Conservation (phyloP, 2,329 filamentous ascomycete species). For the Parastagonospora nodorum region DNA sequence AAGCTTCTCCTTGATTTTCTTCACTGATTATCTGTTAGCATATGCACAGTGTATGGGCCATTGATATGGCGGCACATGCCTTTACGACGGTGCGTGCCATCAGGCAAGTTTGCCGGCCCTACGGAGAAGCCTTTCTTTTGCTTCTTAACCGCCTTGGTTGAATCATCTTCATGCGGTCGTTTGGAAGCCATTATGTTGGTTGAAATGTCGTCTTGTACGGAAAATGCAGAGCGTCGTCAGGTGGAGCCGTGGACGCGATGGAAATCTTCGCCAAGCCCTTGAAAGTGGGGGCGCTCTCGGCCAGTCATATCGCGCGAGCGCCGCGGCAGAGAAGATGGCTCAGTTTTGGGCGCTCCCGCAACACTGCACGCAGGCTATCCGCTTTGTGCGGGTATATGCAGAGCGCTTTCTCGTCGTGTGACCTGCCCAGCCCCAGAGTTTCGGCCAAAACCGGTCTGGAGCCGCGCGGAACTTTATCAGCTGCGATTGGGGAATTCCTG, state of each 20-base stretch:
- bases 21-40: conserved; percentile 57
- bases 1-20: conserved; percentile 86
- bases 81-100: conserved; percentile 86
- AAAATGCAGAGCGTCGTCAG: conserved; percentile 3
- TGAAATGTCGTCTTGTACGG: not conserved
- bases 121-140: conserved; percentile 77
- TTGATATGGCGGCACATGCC: conserved; percentile 46
- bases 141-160: conserved; percentile 49
- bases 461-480: conserved; percentile 30
- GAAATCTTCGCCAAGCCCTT: conserved; percentile 27
- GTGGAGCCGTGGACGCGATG: conserved; percentile 6
- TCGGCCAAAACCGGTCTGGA: conserved; percentile 20
- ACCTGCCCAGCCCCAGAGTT: conserved; percentile 21
- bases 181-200: conserved; percentile 61
- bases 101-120: conserved; percentile 87
- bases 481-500: conserved; percentile 29
- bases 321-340: conserved; percentile 10
- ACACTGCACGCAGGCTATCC: conserved; percentile 1
- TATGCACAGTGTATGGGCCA: not conserved
- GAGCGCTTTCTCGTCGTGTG: conserved; percentile 21
- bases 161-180: conserved; percentile 57
- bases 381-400: conserved; percentile 6
- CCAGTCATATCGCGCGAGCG: conserved; percentile 13
- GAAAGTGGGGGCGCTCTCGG: conserved; percentile 12
- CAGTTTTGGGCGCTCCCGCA: conserved; percentile 9